Evolutionary conservation across 148 eudicot species (phyloP).

Genomic region (Silene uniflora): DNA sequence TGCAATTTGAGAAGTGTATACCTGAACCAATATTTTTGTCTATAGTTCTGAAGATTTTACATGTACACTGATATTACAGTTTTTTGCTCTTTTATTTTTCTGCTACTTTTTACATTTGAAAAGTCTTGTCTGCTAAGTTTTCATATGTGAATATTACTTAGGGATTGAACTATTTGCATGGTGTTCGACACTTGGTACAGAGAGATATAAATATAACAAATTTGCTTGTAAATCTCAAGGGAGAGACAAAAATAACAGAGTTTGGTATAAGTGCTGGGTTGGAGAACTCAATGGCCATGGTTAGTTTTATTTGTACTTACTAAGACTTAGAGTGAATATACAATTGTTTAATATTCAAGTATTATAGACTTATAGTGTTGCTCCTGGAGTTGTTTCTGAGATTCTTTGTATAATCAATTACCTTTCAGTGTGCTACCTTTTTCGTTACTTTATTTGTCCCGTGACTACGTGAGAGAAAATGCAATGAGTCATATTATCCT

Average conservation of each 20-base stretch:
- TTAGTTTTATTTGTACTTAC: conserved; percentile 22
- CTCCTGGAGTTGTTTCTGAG: conserved; percentile 8
- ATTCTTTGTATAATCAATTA: not conserved
- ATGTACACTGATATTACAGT: conserved; percentile 31
- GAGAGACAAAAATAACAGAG: conserved; percentile 96
- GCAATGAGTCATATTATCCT: conserved; percentile 88
- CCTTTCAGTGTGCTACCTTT: conserved; percentile 90
- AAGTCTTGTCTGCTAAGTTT: conserved; percentile 1
- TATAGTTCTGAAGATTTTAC: conserved; percentile 68
- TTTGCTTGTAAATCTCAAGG: conserved; percentile 88
- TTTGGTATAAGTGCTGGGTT: conserved; percentile 98
- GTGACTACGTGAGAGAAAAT: too few species aligned
- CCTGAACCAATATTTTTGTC: conserved; percentile 82
- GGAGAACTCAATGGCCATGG: conserved; percentile 97
- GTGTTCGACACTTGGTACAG: conserved; percentile 81
- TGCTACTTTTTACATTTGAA: not conserved
- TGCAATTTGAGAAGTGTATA: conserved; percentile 48
- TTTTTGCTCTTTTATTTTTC: not conserved
- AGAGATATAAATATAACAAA: conserved; percentile 97
- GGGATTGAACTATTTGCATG: conserved; percentile 90
- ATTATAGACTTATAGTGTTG: not conserved
- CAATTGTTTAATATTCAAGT: not conserved
- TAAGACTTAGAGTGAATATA: not conserved
- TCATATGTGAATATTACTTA: conserved; percentile 25
- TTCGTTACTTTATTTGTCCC: too few species aligned